phyloP scores from a whole-genome alignment of 2,329 filamentous ascomycete genomes.

The Aureobasidium sp. region DNA sequence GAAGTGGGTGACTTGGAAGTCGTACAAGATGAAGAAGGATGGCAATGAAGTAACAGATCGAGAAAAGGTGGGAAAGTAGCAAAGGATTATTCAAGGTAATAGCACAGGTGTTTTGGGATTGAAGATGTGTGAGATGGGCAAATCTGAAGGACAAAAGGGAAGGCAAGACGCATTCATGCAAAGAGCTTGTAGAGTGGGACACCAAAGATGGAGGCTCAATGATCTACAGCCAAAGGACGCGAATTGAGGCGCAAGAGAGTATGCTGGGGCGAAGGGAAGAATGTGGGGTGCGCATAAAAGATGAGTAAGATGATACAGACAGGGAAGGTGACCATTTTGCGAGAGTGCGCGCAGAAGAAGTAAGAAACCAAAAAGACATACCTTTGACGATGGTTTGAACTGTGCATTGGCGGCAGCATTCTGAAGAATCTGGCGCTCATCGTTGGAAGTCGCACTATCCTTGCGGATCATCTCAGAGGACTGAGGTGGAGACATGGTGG shows the following conservation, averaged over 20 bases:
- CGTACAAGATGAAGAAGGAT: neutral
- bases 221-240: neutral
- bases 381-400: neutral
- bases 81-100: neutral
- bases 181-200: neutral
- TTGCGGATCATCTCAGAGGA: neutral
- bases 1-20: neutral
- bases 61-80: neutral
- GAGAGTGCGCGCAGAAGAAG: neutral
- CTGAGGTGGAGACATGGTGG: neutral
- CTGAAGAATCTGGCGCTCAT: neutral
- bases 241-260: neutral
- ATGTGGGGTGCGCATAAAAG: neutral
- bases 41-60: neutral
- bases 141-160: neutral
- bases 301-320: neutral
- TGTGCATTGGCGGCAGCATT: neutral
- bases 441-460: neutral
- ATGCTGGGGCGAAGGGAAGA: neutral
- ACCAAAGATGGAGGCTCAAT: neutral
- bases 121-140: neutral
- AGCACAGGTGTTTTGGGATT: neutral
- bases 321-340: neutral
- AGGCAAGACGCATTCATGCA: neutral
- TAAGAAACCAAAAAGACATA: neutral